phyloP scores from a whole-genome alignment of 1,284 basidiomycete genomes.

The Agaricales sp. region DNA sequence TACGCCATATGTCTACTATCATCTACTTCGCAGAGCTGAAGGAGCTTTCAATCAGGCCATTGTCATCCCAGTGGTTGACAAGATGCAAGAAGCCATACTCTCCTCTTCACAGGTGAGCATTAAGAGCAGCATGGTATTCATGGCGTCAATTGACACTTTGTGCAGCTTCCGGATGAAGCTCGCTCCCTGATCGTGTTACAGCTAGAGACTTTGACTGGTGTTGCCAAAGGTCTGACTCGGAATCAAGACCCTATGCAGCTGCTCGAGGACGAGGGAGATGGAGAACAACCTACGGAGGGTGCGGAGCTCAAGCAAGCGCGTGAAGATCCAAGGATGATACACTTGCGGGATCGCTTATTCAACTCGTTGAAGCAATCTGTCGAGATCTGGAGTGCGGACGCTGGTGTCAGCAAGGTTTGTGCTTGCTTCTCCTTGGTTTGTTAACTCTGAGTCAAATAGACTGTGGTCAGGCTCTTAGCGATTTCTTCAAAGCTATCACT shows the following conservation, averaged over 20 bases:
- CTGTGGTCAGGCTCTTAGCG: slow-evolving; percentile 54
- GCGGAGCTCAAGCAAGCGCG: slow-evolving; percentile 49
- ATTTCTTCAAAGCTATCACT: slow-evolving; percentile 75
- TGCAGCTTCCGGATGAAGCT: slow-evolving; percentile 60
- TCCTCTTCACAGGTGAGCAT: slow-evolving; percentile 38
- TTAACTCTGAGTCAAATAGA: too few species aligned
- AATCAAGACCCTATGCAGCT: slow-evolving; percentile 59
- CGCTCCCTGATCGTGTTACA: slow-evolving; percentile 51
- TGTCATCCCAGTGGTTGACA: slow-evolving; percentile 64
- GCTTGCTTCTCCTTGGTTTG: slow-evolving; percentile 1
- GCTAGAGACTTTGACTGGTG: slow-evolving; percentile 70
- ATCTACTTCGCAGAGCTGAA: not conserved
- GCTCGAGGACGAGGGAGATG: slow-evolving; percentile 45
- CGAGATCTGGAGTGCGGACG: slow-evolving; percentile 70
- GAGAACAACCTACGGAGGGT: slow-evolving; percentile 27
- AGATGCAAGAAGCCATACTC: slow-evolving; percentile 51
- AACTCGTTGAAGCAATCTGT: slow-evolving; percentile 47
- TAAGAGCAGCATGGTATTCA: too few species aligned
- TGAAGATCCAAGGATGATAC: slow-evolving; percentile 53
- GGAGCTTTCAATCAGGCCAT: slow-evolving; percentile 48
- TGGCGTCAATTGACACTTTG: not conserved
- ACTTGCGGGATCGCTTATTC: slow-evolving; percentile 56
- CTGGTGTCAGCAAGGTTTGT: slow-evolving; percentile 66
- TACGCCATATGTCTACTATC: slow-evolving; percentile 18
- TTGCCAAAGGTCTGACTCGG: slow-evolving; percentile 77